These are phyloP conservation scores for Penicillium roqueforti DNA, from an alignment of 495 filamentous ascomycete species.

Conservation along the genomic window DNA sequence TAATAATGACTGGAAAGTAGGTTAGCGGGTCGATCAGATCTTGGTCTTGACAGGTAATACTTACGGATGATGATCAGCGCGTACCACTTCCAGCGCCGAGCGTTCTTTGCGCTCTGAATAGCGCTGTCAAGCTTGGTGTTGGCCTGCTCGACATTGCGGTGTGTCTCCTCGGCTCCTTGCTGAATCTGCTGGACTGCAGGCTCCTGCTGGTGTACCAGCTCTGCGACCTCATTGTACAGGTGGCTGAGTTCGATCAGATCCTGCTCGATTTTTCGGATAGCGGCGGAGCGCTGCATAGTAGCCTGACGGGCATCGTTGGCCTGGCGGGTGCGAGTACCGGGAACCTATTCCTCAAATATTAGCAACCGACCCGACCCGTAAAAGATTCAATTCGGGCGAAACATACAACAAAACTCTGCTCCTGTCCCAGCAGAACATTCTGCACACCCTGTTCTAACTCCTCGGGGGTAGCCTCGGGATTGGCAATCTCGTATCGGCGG, in stretches of 20 bases:
- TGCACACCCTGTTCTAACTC: conserved; percentile 76
- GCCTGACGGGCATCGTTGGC: conserved; percentile 71
- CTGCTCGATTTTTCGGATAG: conserved; percentile 85
- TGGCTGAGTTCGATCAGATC: conserved; percentile 80
- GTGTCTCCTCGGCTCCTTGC: conserved; percentile 72
- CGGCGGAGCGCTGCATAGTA: conserved; percentile 78
- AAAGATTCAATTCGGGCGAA: not conserved
- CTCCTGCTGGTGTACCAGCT: conserved; percentile 79
- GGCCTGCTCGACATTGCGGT: conserved; percentile 71
- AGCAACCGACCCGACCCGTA: not conserved
- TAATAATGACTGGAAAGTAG: conserved; percentile 42
- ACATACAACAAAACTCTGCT: conserved; percentile 67
- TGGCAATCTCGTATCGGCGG: conserved; percentile 84
- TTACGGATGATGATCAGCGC: conserved; percentile 77
- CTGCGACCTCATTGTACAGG: conserved; percentile 81
- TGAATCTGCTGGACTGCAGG: conserved; percentile 71
- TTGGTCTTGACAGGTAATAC: conserved; percentile 31
- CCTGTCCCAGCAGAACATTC: conserved; percentile 59
- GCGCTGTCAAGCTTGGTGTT: conserved; percentile 76
- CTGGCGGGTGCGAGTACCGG: conserved; percentile 71
- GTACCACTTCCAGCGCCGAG: conserved; percentile 97
- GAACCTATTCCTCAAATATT: conserved; percentile 41
- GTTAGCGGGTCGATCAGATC: not conserved
- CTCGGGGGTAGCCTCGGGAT: conserved; percentile 74
- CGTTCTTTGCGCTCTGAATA: conserved; percentile 70